Percentiles rank a stretch among this genome's conserved stretches.
Evolutionary conservation across 139 green algal species (phyloP).

Genomic region (Nannochloris sp.): DNA sequence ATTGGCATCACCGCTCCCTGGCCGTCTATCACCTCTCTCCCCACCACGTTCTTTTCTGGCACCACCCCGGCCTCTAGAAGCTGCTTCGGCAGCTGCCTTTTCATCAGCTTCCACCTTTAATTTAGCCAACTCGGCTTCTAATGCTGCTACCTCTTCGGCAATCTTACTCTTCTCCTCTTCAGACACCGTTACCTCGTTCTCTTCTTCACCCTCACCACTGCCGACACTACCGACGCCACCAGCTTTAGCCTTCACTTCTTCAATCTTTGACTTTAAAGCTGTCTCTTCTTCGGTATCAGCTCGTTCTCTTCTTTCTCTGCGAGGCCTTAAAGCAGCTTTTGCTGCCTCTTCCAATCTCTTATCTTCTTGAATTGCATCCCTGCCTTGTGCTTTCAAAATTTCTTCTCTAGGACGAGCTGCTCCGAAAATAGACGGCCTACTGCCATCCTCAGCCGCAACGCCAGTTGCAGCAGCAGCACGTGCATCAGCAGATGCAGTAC

Average conservation of each 20-base stretch:
- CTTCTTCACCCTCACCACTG: conserved; percentile 24
- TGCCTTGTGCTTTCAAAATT: conserved; percentile 80
- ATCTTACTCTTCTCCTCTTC: too few relatives aligned
- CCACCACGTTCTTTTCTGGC: neutral
- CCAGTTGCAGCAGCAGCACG: conserved; percentile 2
- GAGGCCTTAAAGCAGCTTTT: conserved; percentile 1
- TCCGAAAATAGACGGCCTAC: conserved; percentile 53
- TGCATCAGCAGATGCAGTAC: conserved; percentile 36
- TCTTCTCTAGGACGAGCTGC: conserved; percentile 78
- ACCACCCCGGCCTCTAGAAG: neutral
- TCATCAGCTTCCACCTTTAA: conserved; percentile 43
- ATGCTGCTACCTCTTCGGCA: too few relatives aligned
- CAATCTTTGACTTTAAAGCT: conserved; percentile 36
- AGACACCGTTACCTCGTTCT: conserved; percentile 22
- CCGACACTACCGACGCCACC: neutral
- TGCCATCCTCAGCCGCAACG: neutral
- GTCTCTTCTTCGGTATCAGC: conserved; percentile 48
- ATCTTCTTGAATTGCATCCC: conserved; percentile 61
- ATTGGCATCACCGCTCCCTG: neutral
- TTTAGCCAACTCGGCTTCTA: conserved; percentile 17
- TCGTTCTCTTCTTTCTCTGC: neutral
- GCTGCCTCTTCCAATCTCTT: conserved; percentile 48
- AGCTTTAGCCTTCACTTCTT: conserved; percentile 34
- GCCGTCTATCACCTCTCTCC: neutral
- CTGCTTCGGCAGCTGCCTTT: conserved; percentile 10